Evolutionary conservation across 352 stramenopile species (phyloP).

Genomic region (Phytophthora hibernalis): DNA sequence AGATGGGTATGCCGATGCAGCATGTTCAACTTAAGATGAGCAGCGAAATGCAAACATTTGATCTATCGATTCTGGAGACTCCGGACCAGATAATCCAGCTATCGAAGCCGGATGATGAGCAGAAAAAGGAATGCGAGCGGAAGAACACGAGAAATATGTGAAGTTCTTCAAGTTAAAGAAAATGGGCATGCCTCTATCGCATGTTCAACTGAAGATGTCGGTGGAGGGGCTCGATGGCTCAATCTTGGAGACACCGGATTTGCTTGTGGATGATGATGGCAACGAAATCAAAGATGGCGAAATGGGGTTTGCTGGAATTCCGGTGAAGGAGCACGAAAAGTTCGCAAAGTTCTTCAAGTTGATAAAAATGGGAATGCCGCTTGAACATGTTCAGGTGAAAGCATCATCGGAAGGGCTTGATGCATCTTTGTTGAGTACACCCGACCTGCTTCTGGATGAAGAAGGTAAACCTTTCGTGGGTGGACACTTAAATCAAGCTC

Average conservation of each 20-base stretch:
- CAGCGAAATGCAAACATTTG: conserved; percentile 60
- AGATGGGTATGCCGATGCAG: conserved; percentile 77
- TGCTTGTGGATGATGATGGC: conserved; percentile 67
- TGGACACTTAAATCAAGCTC: conserved; percentile 18
- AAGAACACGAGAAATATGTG: conserved; percentile 75
- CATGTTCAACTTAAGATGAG: conserved; percentile 80
- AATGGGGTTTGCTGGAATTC: conserved; percentile 46
- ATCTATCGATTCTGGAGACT: conserved; percentile 67
- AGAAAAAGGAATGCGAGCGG: conserved; percentile 57
- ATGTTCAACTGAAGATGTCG: conserved; percentile 95
- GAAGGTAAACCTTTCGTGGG: conserved; percentile 55
- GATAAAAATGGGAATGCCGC: conserved; percentile 87
- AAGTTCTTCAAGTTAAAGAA: conserved; percentile 97
- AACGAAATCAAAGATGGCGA: conserved; percentile 55
- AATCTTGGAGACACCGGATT: conserved; percentile 83
- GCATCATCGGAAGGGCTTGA: conserved; percentile 67
- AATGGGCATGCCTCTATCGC: conserved; percentile 93
- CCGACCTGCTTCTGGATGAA: conserved; percentile 61
- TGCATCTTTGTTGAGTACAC: conserved; percentile 55
- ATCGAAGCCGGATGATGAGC: conserved; percentile 62
- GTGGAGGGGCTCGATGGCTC: conserved; percentile 90
- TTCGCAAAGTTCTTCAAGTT: conserved; percentile 97
- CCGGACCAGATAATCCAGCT: conserved; percentile 91
- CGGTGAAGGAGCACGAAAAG: conserved; percentile 88
- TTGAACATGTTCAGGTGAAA: conserved; percentile 93